phyloP scores from a whole-genome alignment of 2,329 filamentous ascomycete genomes.

The Fusarium succisae region DNA sequence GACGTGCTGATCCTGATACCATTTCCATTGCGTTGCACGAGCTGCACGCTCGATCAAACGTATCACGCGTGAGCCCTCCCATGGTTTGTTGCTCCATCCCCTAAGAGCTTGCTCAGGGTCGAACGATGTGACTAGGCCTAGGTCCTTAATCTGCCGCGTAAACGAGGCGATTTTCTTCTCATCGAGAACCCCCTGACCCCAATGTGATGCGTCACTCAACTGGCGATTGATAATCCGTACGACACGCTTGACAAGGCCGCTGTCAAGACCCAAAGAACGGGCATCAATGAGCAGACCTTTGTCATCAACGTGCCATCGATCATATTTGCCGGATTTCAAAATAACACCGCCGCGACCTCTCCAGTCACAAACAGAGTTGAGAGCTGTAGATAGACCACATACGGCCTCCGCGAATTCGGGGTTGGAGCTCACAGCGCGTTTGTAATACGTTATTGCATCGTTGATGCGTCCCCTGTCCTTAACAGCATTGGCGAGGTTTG shows the following conservation, averaged over 20 bases:
- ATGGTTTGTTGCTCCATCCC: slow-evolving; percentile 77
- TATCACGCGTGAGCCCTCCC: slow-evolving; percentile 88
- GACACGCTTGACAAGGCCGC: slow-evolving; percentile 89
- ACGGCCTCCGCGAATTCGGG: slow-evolving; percentile 97
- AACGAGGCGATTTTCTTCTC: slow-evolving; percentile 62
- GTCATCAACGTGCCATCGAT: slow-evolving; percentile 94
- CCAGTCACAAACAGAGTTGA: slow-evolving; percentile 98
- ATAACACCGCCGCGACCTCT: slow-evolving; percentile 86
- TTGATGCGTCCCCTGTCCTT: slow-evolving; percentile 94
- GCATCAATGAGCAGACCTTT: slow-evolving; percentile 84
- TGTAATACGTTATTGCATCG: slow-evolving; percentile 93
- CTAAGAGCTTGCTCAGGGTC: slow-evolving; percentile 54
- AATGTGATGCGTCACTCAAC: slow-evolving; percentile 83
- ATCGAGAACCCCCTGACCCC: slow-evolving; percentile 79
- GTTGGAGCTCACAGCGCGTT: slow-evolving; percentile 87
- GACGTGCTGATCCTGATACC: slow-evolving; percentile 86
- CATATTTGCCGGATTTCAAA: slow-evolving; percentile 75
- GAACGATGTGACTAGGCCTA: slow-evolving; percentile 49
- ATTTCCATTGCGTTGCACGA: slow-evolving; percentile 80
- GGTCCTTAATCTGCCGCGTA: slow-evolving; percentile 54
- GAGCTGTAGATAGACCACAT: slow-evolving; percentile 90
- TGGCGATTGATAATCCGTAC: slow-evolving; percentile 91
- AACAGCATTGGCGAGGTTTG: slow-evolving; percentile 95
- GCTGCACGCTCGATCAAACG: slow-evolving; percentile 86
- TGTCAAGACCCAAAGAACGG: slow-evolving; percentile 65